Conservation (phyloP, 2,329 filamentous ascomycete genomes). For the Pseudogymnoascus sp. region DNA sequence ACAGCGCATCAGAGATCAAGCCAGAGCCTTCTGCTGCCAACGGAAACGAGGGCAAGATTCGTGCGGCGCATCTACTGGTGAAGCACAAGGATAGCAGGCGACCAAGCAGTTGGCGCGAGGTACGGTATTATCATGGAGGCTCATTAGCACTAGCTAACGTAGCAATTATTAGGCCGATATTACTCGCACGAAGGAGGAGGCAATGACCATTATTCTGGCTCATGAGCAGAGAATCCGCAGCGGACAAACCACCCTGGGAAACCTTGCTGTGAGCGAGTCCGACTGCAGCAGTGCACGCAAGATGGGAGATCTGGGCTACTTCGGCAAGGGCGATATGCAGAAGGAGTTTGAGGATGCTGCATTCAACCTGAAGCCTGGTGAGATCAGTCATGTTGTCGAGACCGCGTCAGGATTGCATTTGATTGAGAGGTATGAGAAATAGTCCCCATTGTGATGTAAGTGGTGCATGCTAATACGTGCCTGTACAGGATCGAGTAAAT, state of each 20-base stretch:
- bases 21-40: slow-evolving; percentile 21
- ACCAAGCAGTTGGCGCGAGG: slow-evolving; percentile 86
- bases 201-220: slow-evolving; percentile 62
- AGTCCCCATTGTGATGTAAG: neutral
- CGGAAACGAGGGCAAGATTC: slow-evolving; percentile 69
- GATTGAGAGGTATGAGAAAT: slow-evolving; percentile 68
- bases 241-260: slow-evolving; percentile 61
- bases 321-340: slow-evolving; percentile 93
- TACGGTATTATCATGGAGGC: slow-evolving; percentile 24
- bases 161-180: slow-evolving; percentile 53
- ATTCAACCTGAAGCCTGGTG: slow-evolving; percentile 77
- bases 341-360: slow-evolving; percentile 96
- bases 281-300: slow-evolving; percentile 95
- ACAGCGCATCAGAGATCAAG: slow-evolving; percentile 50
- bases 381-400: slow-evolving; percentile 81
- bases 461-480: neutral
- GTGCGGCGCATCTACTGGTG: slow-evolving; percentile 82
- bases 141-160: slow-evolving; percentile 11
- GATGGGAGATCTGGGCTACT: slow-evolving; percentile 88
- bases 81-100: slow-evolving; percentile 86
- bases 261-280: slow-evolving; percentile 79
- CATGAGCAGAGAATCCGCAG: slow-evolving; percentile 70
- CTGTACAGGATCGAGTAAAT: neutral
- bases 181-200: slow-evolving; percentile 80
- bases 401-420: slow-evolving; percentile 91